Evolutionary conservation across 1,284 basidiomycete species (phyloP), one percentile per base, ranked within the genome.

Genomic region (Blastosporella zonata): DNA sequence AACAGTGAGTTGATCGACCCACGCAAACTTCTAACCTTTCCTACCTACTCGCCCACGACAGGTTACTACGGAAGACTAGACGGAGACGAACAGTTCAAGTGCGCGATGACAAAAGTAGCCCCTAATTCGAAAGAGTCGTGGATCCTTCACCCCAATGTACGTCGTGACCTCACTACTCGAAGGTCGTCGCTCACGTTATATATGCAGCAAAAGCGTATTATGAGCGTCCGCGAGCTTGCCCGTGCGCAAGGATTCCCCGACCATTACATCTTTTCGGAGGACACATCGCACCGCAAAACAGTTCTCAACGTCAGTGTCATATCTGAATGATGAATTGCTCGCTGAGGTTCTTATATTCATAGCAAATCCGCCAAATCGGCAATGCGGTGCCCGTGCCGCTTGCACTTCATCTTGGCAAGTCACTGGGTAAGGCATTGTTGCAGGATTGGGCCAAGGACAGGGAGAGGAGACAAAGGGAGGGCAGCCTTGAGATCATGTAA

Each of bases 211-310:
- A 80, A 78, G 55, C 75, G 85, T 6, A 74, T 84, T 22, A 58
- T 85, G 27, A 83, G 72, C 3, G 72, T 86, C 12, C 72, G 79
- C 20, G 86, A 89, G 59, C 75, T 72, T 43, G 85, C 86, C 10
- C 73, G 85, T 23, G 77, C 82, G 0, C 85, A 88, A 65, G 85
- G 85, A 0, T 88, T 89, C 55, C 84, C 85, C 0, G 85, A 88
- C 55, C 39, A 67, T 28, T 87, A 84, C 53, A 53, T 72, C 27
- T 86, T 89, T 54, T 82, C 82, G 0, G 63, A 59, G 4, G 72
- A 78, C 1, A 54, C 56, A 8, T 61, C 69, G 0, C 54, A 49
- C 43, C 40, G 7, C 20, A 45, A 65, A 34, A 59, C 71, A 15
- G 54, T 78, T 0, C 55, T 67, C 17, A 79, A 84, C 55, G 84